These are phyloP conservation scores for Pseudoneurospora amorphoporcata DNA, from an alignment of 495 filamentous ascomycete species.

Conservation along the genomic window DNA sequence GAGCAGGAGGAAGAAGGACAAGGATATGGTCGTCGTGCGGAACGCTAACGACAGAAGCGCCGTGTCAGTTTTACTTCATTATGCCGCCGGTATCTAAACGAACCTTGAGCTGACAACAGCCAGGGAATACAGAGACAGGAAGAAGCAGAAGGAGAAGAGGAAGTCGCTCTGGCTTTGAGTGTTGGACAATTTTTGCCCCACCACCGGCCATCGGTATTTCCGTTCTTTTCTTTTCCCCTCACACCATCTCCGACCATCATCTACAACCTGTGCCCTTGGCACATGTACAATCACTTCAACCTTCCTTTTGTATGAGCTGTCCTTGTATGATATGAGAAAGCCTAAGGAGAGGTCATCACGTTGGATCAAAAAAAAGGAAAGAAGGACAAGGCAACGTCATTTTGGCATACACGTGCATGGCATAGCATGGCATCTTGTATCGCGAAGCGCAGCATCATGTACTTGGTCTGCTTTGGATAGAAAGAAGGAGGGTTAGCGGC, in stretches of 20 bases:
- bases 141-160: neutral
- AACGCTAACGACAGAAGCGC: conserved; percentile 24
- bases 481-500: neutral
- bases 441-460: neutral
- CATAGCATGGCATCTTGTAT: neutral
- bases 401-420: neutral
- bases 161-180: neutral
- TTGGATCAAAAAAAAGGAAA: neutral
- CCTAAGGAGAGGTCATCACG: neutral
- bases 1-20: conserved; percentile 17
- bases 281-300: neutral
- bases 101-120: neutral
- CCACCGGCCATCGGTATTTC: neutral
- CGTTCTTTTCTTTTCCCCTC: neutral
- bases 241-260: neutral
- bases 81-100: conserved; percentile 17
- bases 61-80: conserved; percentile 26
- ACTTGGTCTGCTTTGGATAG: neutral
- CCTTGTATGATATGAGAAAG: neutral
- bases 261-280: neutral
- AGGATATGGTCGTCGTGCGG: conserved; percentile 24
- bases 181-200: neutral
- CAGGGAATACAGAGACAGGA: neutral
- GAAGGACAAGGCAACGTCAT: neutral
- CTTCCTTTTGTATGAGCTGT: neutral